Conservation (phyloP, 305 asterid species). For the Fraxinus greggii region DNA sequence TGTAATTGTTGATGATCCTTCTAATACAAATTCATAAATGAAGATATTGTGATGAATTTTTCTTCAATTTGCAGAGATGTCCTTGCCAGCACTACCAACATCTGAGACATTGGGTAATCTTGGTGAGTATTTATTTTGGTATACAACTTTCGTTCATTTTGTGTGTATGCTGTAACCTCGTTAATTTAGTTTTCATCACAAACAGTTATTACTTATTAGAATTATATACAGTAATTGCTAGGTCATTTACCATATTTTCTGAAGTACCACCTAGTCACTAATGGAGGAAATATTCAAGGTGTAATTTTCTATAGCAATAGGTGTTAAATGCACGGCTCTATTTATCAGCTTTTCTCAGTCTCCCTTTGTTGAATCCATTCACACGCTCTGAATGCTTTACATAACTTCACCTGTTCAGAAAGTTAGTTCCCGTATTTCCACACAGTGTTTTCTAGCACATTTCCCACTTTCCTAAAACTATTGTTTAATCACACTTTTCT, state of each 20-base stretch:
- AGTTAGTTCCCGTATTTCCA: background rate
- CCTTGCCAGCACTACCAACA: conserved; percentile 92
- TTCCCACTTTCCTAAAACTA: background rate
- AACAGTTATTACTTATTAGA: background rate
- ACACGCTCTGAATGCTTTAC: background rate
- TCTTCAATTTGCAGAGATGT: conserved; percentile 72
- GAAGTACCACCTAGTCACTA: background rate
- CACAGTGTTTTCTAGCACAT: background rate
- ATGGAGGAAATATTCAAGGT: background rate
- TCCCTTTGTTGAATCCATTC: background rate
- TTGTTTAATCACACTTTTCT: background rate
- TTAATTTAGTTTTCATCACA: conserved; percentile 12
- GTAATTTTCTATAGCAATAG: background rate
- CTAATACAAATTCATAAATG: background rate
- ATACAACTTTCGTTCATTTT: background rate
- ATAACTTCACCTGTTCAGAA: background rate
- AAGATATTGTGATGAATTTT: conserved; percentile 19
- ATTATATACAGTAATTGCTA: background rate
- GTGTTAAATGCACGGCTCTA: background rate
- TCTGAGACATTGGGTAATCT: conserved; percentile 52
- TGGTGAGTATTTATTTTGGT: conserved; percentile 44
- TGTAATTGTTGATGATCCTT: background rate
- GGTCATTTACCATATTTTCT: background rate
- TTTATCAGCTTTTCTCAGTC: background rate
- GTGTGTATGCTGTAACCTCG: background rate